phyloP scores from a whole-genome alignment of 2,329 filamentous ascomycete species.

The Phyllosticta citriasiana region DNA sequence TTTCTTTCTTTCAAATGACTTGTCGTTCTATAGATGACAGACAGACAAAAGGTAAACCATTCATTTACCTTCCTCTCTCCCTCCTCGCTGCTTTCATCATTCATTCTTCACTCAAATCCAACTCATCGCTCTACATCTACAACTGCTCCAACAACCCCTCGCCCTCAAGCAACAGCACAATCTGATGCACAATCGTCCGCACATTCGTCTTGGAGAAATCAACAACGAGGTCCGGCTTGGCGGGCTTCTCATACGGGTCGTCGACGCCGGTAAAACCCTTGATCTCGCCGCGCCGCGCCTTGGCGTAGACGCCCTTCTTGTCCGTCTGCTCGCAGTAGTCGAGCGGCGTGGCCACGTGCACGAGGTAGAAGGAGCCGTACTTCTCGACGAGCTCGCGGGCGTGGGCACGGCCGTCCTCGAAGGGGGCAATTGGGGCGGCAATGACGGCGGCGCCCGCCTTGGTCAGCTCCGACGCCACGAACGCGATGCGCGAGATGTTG shows the following conservation, averaged over 20 bases:
- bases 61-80: too few species aligned
- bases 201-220: constrained; percentile 80
- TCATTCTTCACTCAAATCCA: too few species aligned
- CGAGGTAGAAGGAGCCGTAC: constrained; percentile 83
- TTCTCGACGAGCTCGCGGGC: constrained; percentile 81
- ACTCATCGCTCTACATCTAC: constrained; percentile 13
- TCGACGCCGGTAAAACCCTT: constrained; percentile 98
- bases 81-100: too few species aligned
- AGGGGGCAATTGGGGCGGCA: constrained; percentile 90
- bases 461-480: constrained; percentile 91
- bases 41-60: too few species aligned
- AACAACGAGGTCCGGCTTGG: constrained; percentile 73
- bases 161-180: constrained; percentile 83
- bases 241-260: constrained; percentile 84
- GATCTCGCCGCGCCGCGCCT: constrained; percentile 79
- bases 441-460: constrained; percentile 90
- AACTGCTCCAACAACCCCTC: constrained; percentile 71
- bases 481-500: constrained; percentile 93
- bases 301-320: constrained; percentile 78
- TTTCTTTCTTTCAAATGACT: too few species aligned
- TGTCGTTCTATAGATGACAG: too few species aligned
- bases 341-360: constrained; percentile 88
- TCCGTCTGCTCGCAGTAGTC: constrained; percentile 94
- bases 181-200: constrained; percentile 91
- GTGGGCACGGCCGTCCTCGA: constrained; percentile 64